Conservation (phyloP, 139 green algal genomes). For the Coelastrella sp. region DNA sequence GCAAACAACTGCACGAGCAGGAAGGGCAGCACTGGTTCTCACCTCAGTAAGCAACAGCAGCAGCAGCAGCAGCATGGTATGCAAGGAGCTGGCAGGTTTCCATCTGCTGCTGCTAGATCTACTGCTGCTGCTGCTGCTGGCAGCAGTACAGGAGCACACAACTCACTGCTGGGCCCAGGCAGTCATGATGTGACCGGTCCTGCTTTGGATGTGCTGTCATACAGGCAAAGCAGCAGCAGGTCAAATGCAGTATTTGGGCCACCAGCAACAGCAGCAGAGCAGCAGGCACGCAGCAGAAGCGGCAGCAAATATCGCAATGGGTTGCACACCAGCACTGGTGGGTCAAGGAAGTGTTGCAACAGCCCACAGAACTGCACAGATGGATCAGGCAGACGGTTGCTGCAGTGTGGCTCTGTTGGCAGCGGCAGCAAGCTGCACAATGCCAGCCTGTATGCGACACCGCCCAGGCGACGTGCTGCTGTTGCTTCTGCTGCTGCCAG, state of each 20-base stretch:
- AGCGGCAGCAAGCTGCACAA: too few species aligned
- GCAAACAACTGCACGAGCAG: too few species aligned
- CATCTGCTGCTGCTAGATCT: background rate
- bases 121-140: background rate
- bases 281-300: background rate
- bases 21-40: background rate
- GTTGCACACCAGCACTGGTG: too few species aligned
- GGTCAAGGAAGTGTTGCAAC: too few species aligned
- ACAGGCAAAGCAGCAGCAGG: slow-evolving; percentile 22
- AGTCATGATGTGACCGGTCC: slow-evolving; percentile 6
- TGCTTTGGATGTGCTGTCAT: slow-evolving; percentile 5
- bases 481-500: background rate
- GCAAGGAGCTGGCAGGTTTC: background rate
- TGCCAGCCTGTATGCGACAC: too few species aligned
- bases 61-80: background rate
- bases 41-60: background rate
- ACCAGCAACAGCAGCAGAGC: background rate
- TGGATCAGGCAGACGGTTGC: too few species aligned
- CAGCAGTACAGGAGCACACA: background rate
- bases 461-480: too few species aligned
- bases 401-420: too few species aligned
- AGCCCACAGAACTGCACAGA: too few species aligned
- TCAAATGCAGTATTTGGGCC: background rate
- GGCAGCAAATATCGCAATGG: background rate
- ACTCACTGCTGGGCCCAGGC: slow-evolving; percentile 1